Evolutionary conservation across 352 stramenopile genomes (phyloP), one percentile per base, ranked within the genome.

Genomic region (Phytopythium aichiense): DNA sequence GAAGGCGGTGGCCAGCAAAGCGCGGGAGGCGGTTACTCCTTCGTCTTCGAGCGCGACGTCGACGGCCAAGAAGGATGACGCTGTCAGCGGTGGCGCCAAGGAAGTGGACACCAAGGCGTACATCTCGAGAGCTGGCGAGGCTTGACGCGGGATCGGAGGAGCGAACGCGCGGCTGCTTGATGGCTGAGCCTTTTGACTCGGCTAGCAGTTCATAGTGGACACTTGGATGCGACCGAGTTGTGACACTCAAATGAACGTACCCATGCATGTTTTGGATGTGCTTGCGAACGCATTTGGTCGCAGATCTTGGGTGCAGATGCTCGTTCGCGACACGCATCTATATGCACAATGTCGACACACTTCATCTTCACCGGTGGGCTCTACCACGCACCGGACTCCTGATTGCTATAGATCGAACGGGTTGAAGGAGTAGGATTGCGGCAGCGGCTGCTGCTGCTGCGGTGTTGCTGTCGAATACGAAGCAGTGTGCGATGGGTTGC

Each of bases 341-440:
- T 51, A 22, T 31, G 18, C 45, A 51, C 45, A 15, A 7, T 7
- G 46, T 53, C 23, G 13, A 53, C 6, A 35, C 25, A 53, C 25
- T 6, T 30, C 9, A 51, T 30, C 45, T 30, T 25, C 46, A 52
- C 5, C 46, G 22, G 12, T 22, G 2, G 33, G 45, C 64, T 56
- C 30, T 68, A 56, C 58, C 42, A 74, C 54, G 20, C 25, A 56
- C 25, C 38, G 25, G 23, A 51, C 63, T 9, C 7, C 23, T 37
- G 22, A 6, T 38, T 73, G 83, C 28, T 73, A 85, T 22, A 83
- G 71, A 48, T 86, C 76, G 52, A 86, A 86, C 23, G 76, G 76
- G 43, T 86, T 86, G 52, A 76, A 81, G 18, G 76, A 73, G 58
- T 71, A 55, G 11, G 54, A 55, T 45, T 55, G 22, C 0, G 30